A percentile compares a stretch with the other conserved stretches of the same genome.
phyloP scores from a whole-genome alignment of 2,329 filamentous ascomycete genomes.

The Colletotrichum acutatum region DNA sequence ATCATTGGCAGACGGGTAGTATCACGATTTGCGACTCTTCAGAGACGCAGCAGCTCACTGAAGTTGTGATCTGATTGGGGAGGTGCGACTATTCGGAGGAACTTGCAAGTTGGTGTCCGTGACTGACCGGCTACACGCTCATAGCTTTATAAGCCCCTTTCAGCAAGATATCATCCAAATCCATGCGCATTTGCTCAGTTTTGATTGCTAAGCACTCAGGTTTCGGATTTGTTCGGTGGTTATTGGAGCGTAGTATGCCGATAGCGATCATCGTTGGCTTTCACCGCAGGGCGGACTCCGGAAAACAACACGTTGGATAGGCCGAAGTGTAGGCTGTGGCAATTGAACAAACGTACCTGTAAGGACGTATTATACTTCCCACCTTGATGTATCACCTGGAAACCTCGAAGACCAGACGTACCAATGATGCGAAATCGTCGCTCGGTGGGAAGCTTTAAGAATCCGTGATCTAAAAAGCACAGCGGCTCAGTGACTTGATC shows the following conservation, averaged over 20 bases:
- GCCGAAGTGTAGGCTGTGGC: neutral
- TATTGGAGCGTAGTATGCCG: neutral
- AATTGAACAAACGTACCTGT: neutral
- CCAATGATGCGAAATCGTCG: no score
- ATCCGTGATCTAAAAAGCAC: no score
- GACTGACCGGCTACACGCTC: neutral
- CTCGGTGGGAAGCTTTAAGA: no score
- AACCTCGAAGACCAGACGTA: no score
- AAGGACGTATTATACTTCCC: no score
- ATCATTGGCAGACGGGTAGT: no score
- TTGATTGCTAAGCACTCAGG: neutral
- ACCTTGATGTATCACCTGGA: no score
- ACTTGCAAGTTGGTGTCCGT: neutral
- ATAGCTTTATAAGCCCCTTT: neutral
- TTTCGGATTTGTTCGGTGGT: neutral
- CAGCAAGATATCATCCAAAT: neutral
- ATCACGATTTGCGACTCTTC: no score
- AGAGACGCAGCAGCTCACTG: neutral
- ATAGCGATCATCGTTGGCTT: neutral
- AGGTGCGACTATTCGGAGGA: neutral
- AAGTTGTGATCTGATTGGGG: neutral
- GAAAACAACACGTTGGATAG: neutral
- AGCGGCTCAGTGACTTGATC: no score
- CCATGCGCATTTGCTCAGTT: neutral
- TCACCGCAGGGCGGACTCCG: neutral